Percentiles rank a stretch among this genome's conserved stretches.
Evolutionary conservation across 192 early-diverging fungal species (phyloP).

Genomic region (Backusella mclennaniae): DNA sequence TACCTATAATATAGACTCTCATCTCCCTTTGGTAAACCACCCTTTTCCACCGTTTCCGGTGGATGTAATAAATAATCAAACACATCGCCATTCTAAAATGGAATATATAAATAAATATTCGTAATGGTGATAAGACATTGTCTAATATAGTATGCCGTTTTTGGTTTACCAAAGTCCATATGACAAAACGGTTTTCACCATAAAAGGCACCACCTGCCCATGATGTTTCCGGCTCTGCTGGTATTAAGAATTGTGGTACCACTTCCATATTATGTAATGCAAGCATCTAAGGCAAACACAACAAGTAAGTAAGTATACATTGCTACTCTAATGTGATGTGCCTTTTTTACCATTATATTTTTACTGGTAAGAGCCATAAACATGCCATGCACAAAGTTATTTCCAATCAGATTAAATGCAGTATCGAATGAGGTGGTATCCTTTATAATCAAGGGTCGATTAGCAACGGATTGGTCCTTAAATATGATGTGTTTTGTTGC

Average conservation of each 20-base stretch:
- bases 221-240: conserved; percentile 4
- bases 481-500: conserved; percentile 38
- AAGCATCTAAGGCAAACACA: conserved; percentile 4
- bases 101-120: neutral
- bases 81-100: conserved; percentile 31
- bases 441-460: conserved; percentile 9
- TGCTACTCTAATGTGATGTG: too few species aligned
- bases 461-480: conserved; percentile 37
- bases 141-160: neutral
- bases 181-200: conserved; percentile 20
- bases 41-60: conserved; percentile 11
- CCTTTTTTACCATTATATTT: conserved; percentile 24
- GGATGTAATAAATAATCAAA: conserved; percentile 34
- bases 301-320: neutral
- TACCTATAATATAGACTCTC: conserved; percentile 36
- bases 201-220: conserved; percentile 45
- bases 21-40: conserved; percentile 12
- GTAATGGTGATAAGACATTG: neutral
- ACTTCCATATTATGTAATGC: conserved; percentile 8
- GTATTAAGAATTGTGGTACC: conserved; percentile 16
- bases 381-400: conserved; percentile 13
- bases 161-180: conserved; percentile 47
- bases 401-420: conserved; percentile 19
- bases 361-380: conserved; percentile 35
- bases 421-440: conserved; percentile 6